Evolutionary conservation across 768 basidiomycete species (phyloP), one percentile per base, ranked within the genome.

Genomic region (Exidia glandulosa): DNA sequence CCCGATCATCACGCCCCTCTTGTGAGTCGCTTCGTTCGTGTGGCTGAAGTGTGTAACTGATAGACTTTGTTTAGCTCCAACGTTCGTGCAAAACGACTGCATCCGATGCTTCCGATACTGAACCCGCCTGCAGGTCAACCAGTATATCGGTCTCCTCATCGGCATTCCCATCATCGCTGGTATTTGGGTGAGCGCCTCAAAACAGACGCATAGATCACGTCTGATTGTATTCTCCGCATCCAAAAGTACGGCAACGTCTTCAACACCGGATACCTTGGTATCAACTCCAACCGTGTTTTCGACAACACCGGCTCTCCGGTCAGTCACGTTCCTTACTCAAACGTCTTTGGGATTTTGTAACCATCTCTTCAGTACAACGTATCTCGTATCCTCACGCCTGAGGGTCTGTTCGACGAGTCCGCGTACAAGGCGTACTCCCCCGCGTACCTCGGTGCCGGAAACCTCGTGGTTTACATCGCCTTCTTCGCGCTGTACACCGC

Each of bases 281-380:
- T 94, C 32, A 65, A 54, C 50, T 29, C 25, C 16, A 23, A 69
- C 63, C 63, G 68, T 68, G 63, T 67, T n/a, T 95, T 79, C 66
- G 90, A 92, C 70, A 90, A 90, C 70, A 87, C 84, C 2, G 92
- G 88, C 10, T 67, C 67, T 61, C 73, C 75, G n/a, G n/a, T n/a
- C n/a, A n/a, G n/a, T n/a, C n/a, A n/a, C n/a, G n/a, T n/a, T n/a
- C n/a, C n/a, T n/a, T n/a, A n/a, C n/a, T n/a, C n/a, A n/a, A n/a
- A n/a, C n/a, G n/a, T n/a, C n/a, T n/a, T n/a, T n/a, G n/a, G n/a
- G n/a, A n/a, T n/a, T n/a, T n/a, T n/a, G n/a, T n/a, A n/a, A n/a
- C n/a, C n/a, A n/a, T n/a, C n/a, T n/a, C n/a, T n/a, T n/a, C n/a
- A n/a, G 3, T 94, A 91, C 75, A 73, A 90, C 63, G 72, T 82